phyloP scores from a whole-genome alignment of 257 asterid species.

The Phtheirospermum japonicum region DNA sequence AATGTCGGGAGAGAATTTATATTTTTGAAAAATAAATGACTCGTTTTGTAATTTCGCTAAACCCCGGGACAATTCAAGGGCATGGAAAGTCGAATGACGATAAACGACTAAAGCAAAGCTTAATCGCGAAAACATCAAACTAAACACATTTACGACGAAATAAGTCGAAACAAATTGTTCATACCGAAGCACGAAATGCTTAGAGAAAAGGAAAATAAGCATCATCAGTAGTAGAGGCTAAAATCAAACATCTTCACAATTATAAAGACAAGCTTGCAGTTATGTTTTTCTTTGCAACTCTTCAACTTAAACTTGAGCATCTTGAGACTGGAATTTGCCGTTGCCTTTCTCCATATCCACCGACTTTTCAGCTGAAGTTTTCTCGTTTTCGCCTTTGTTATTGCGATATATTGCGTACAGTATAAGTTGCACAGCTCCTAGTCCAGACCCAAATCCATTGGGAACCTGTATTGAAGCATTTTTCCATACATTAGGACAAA shows the following conservation, averaged over 20 bases:
- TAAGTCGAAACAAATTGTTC: neutral
- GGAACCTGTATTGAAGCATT: slow-evolving; percentile 56
- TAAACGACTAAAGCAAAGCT: neutral
- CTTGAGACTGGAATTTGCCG: neutral
- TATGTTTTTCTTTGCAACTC: neutral
- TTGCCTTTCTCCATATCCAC: neutral
- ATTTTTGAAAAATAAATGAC: no score
- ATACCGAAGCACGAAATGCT: neutral
- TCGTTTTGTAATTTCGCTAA: no score
- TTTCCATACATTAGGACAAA: neutral
- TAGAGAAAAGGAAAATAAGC: neutral
- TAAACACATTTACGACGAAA: neutral
- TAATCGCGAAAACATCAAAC: neutral
- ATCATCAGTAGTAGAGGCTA: neutral
- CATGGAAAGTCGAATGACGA: neutral
- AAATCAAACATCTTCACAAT: neutral
- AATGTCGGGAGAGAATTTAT: no score
- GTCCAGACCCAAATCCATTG: slow-evolving; percentile 69
- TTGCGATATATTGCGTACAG: slow-evolving; percentile 59
- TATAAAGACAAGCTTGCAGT: neutral
- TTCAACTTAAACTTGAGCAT: neutral
- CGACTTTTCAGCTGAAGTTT: neutral
- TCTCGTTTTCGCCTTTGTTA: slow-evolving; percentile 40
- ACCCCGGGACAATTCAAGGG: neutral
- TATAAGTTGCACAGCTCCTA: slow-evolving; percentile 74